phyloP scores from a whole-genome alignment of 805 yeast species.

The Teunomyces gatunensis region DNA sequence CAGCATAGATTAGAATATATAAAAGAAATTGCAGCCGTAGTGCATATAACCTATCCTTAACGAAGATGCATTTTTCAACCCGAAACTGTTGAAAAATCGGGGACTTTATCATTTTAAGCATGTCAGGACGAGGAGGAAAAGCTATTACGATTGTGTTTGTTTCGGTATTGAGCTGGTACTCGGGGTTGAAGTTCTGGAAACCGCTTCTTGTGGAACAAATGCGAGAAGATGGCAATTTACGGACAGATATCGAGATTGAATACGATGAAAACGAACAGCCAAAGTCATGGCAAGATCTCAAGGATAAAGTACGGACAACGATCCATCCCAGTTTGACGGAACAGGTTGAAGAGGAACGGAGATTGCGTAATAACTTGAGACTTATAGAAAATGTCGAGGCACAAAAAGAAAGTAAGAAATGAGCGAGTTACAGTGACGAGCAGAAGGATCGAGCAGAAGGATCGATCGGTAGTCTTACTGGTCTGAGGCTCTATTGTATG shows the following conservation, averaged over 20 bases:
- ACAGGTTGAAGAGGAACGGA: slow-evolving; percentile 8
- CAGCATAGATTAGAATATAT: neutral
- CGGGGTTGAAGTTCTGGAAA: slow-evolving; percentile 67
- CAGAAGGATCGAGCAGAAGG: neutral
- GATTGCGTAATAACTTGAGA: slow-evolving; percentile 8
- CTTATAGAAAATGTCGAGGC: slow-evolving; percentile 8
- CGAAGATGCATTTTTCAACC: neutral
- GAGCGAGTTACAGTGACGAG: neutral
- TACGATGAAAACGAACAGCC: slow-evolving; percentile 35
- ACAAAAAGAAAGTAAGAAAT: slow-evolving; percentile 1
- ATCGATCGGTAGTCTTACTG: no score
- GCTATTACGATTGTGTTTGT: slow-evolving; percentile 22
- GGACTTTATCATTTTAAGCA: no score
- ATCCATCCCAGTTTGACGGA: slow-evolving; percentile 25
- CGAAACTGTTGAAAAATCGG: neutral
- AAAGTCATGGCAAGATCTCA: slow-evolving; percentile 37
- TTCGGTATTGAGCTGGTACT: slow-evolving; percentile 38
- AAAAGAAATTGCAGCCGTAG: neutral
- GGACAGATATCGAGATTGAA: slow-evolving; percentile 59
- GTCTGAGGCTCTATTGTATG: neutral
- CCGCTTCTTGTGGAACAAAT: slow-evolving; percentile 72
- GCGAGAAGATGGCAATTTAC: slow-evolving; percentile 60
- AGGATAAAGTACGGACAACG: slow-evolving; percentile 26
- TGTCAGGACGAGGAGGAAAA: slow-evolving; percentile 20
- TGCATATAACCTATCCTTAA: neutral